Percentiles rank a stretch among this genome's conserved stretches.
Conservation (phyloP, 225 moss, liverwort and hornwort genomes). For the Climacium dendroides region DNA sequence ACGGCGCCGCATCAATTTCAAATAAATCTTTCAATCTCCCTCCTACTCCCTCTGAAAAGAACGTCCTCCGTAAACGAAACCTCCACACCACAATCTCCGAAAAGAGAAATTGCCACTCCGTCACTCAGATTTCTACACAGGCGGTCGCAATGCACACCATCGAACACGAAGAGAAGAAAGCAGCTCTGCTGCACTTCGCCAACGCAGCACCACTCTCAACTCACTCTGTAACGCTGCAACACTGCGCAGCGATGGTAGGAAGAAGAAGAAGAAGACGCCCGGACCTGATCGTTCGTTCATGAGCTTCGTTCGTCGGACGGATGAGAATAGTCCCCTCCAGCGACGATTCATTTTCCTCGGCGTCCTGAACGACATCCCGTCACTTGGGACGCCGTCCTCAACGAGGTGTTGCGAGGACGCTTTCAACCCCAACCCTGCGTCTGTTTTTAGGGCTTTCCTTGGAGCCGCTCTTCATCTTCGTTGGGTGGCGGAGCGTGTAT, state of each 20-base stretch:
- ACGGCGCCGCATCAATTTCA: not conserved
- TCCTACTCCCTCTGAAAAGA: not conserved
- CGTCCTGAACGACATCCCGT: not conserved
- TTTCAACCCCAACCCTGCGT: not conserved
- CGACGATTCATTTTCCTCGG: not conserved
- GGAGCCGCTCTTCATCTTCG: not conserved
- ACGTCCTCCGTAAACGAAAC: not conserved
- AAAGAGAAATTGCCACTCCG: not conserved
- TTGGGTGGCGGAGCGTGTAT: not conserved
- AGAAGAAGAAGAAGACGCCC: not conserved
- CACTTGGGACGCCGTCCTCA: not conserved
- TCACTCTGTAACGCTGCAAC: not conserved
- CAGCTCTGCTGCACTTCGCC: not conserved
- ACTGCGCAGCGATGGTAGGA: not conserved
- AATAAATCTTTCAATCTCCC: not conserved
- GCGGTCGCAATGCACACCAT: not conserved
- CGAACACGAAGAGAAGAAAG: not conserved
- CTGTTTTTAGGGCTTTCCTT: not conserved
- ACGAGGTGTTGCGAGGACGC: not conserved
- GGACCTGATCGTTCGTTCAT: not conserved
- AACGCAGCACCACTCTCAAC: not conserved
- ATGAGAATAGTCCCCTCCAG: not conserved
- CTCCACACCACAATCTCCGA: not conserved
- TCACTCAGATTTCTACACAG: not conserved
- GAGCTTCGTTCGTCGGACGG: not conserved